These are phyloP conservation scores for Penicillium paxilli DNA, from an alignment of 495 filamentous ascomycete species.

Conservation along the genomic window DNA sequence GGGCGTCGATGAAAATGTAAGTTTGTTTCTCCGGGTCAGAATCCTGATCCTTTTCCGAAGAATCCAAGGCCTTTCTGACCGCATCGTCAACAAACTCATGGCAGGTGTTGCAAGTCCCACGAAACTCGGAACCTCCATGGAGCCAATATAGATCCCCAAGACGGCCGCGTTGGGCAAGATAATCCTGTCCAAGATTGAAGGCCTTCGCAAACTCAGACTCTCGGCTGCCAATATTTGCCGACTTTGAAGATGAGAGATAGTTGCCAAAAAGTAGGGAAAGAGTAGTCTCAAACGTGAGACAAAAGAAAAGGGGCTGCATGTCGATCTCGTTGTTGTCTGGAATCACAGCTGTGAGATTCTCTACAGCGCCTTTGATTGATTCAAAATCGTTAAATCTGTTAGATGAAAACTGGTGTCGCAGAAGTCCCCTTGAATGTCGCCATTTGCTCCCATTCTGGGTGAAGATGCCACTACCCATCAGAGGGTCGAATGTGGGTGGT, in stretches of 20 bases:
- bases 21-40: slow-evolving; percentile 1
- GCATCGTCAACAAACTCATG: slow-evolving; percentile 40
- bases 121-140: slow-evolving; percentile 41
- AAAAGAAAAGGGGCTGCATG: slow-evolving; percentile 52
- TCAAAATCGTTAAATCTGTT: slow-evolving; percentile 21
- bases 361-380: slow-evolving; percentile 38
- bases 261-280: slow-evolving; percentile 52
- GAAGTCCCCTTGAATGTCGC: slow-evolving; percentile 52
- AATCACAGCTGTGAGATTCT: slow-evolving; percentile 29
- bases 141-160: slow-evolving; percentile 51
- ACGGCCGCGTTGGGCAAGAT: slow-evolving; percentile 42
- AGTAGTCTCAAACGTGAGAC: slow-evolving; percentile 50
- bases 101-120: slow-evolving; percentile 40
- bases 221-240: slow-evolving; percentile 3
- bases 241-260: slow-evolving; percentile 31
- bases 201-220: slow-evolving; percentile 27
- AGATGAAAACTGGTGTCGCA: slow-evolving; percentile 33
- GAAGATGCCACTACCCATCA: slow-evolving; percentile 52
- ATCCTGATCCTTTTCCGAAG: not conserved
- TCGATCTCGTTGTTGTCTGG: slow-evolving; percentile 31
- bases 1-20: slow-evolving; percentile 17
- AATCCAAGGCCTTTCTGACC: slow-evolving; percentile 23
- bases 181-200: slow-evolving; percentile 50
- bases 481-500: not conserved
- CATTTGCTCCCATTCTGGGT: slow-evolving; percentile 52